Evolutionary conservation across 2,329 filamentous ascomycete genomes (phyloP).

Genomic region (Cladophialophora immunda): DNA sequence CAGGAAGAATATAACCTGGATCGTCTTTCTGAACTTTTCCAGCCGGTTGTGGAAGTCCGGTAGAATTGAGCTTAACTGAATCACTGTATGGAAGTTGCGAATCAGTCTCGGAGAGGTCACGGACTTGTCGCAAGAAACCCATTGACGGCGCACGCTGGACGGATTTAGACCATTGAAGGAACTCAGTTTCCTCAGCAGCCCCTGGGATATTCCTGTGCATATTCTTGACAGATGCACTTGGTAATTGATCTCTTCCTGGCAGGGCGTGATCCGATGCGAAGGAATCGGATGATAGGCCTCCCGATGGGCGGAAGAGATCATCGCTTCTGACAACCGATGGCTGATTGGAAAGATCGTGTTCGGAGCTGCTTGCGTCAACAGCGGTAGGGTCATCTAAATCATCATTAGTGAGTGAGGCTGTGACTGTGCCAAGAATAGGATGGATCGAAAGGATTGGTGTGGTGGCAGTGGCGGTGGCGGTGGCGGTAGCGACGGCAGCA

Average conservation of each 20-base stretch:
- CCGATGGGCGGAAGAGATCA: neutral
- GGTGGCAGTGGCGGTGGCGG: neutral
- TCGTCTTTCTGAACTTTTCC: neutral
- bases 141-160: neutral
- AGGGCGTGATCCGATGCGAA: neutral
- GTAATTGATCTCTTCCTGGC: neutral
- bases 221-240: neutral
- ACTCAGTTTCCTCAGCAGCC: neutral
- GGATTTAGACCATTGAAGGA: neutral
- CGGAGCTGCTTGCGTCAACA: neutral
- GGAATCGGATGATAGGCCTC: neutral
- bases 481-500: neutral
- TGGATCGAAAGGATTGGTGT: neutral
- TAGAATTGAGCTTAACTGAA: neutral
- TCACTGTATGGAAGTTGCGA: neutral
- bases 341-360: neutral
- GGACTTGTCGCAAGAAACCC: neutral
- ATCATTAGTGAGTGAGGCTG: neutral
- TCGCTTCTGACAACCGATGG: neutral
- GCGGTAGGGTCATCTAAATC: neutral
- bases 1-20: neutral
- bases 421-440: slow-evolving; percentile 1
- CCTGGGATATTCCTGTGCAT: neutral
- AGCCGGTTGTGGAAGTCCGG: neutral
- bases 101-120: neutral